Evolutionary conservation across 768 basidiomycete species (phyloP), one percentile per base, ranked within the genome.

Genomic region (Lyophyllum atratum): DNA sequence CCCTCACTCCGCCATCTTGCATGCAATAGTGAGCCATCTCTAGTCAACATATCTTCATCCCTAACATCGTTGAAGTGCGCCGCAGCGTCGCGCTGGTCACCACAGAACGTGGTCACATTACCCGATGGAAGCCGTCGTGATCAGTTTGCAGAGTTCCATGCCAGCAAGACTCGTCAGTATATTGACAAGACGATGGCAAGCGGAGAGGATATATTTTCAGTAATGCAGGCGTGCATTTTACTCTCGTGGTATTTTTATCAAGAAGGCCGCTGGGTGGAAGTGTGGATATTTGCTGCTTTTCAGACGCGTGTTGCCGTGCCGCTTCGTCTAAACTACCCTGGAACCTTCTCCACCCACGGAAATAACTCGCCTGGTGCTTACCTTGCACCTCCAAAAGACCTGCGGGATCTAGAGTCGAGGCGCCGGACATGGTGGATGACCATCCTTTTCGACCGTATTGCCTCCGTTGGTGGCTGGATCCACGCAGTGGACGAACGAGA

Each of bases 381-480:
- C 70, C 75, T 94, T 14, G 85, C 87, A 3, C 89, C 92, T 14
- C 92, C 92, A 0, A 90, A 83, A 67, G 88, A 89, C 67, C 68
- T 84, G 42, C 82, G 81, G 19, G 92, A 93, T 60, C 71, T 92
- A 54, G 92, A 94, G 72, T 86, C 83, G 42, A 78, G 92, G 58
- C 80, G 92, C 49, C 80, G 92, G 51, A 89, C 91, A 4, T 94
- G 92, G 92, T 94, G 92, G 92, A 92, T 92, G 89, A 86, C 90
- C 19, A 85, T 94, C 39, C 73, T 92, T 45, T 93, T 93, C 68
- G 92, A 94, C 70, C 87, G 92, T 26, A 91, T 92, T 46, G 82
- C 83, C 33, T 87, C 86, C 34, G 83, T 87, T 24, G 91, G 90
- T 42, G 92, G 92, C 17, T 94, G 92, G 92, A 80, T 92, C 34